phyloP scores from a whole-genome alignment of 179 eudicot species.

The Heliamphora pulchella region DNA sequence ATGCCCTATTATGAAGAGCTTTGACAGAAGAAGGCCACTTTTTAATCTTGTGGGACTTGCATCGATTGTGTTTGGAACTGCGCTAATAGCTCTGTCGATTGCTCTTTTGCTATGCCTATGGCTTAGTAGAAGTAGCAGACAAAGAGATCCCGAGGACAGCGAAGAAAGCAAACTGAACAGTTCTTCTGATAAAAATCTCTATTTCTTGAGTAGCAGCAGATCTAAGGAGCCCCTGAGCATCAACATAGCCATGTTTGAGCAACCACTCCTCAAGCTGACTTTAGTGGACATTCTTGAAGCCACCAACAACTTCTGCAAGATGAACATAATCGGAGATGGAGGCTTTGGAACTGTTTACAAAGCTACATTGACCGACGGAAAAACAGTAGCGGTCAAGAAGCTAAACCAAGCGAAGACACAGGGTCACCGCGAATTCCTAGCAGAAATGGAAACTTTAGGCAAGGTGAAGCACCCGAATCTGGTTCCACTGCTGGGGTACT shows the following conservation, averaged over 20 bases:
- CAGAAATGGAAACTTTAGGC: slow-evolving; percentile 54
- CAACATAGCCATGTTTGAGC: slow-evolving; percentile 52
- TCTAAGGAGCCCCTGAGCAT: slow-evolving; percentile 57
- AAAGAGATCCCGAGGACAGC: slow-evolving; percentile 16
- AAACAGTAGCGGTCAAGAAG: slow-evolving; percentile 43
- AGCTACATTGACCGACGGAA: slow-evolving; percentile 37
- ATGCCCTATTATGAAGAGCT: slow-evolving; percentile 28
- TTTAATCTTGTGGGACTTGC: slow-evolving; percentile 28
- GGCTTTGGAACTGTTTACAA: slow-evolving; percentile 58
- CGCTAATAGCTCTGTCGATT: slow-evolving; percentile 17
- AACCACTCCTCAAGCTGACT: slow-evolving; percentile 40
- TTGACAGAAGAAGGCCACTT: slow-evolving; percentile 17
- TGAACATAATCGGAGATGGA: slow-evolving; percentile 44
- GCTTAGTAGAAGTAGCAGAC: slow-evolving; percentile 17
- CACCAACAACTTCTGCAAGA: slow-evolving; percentile 46
- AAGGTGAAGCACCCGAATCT: slow-evolving; percentile 49
- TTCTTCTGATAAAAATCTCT: slow-evolving; percentile 31
- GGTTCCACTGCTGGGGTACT: slow-evolving; percentile 46
- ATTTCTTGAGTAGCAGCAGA: slow-evolving; percentile 44
- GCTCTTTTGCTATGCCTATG: slow-evolving; percentile 23
- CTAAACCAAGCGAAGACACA: slow-evolving; percentile 44
- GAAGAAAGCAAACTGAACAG: slow-evolving; percentile 36
- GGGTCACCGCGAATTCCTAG: slow-evolving; percentile 46
- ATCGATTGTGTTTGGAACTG: slow-evolving; percentile 19
- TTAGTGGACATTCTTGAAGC: slow-evolving; percentile 38